These are phyloP conservation scores for Waltergamsia citrina DNA, from an alignment of 2,329 filamentous ascomycete species.

Conservation along the genomic window DNA sequence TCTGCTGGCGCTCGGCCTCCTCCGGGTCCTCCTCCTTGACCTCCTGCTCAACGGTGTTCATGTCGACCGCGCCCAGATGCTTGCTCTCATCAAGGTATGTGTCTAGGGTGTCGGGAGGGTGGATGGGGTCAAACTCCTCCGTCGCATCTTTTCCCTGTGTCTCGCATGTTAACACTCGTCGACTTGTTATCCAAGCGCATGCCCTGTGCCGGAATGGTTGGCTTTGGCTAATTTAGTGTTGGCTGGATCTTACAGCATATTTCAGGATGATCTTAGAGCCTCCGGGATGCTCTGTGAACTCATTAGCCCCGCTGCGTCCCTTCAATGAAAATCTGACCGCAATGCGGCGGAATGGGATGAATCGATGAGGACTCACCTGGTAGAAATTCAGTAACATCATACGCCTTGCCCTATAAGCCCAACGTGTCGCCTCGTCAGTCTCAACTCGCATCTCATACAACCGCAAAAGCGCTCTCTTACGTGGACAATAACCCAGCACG, in stretches of 20 bases:
- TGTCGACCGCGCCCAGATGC: slow-evolving; percentile 83
- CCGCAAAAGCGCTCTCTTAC: slow-evolving; percentile 25
- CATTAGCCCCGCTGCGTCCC: too few relatives aligned
- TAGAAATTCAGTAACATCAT: slow-evolving; percentile 86
- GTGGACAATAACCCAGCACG: slow-evolving; percentile 88
- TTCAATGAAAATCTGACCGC: too few relatives aligned
- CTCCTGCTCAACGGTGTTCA: slow-evolving; percentile 67
- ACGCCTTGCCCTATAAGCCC: slow-evolving; percentile 67
- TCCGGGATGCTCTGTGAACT: slow-evolving; percentile 65
- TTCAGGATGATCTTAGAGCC: slow-evolving; percentile 91
- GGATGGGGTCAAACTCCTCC: slow-evolving; percentile 82
- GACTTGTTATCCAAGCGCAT: too few relatives aligned
- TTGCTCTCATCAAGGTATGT: slow-evolving; percentile 78
- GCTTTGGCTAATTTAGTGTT: not conserved
- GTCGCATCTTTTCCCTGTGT: slow-evolving; percentile 77
- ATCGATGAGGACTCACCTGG: slow-evolving; percentile 49
- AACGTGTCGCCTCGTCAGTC: slow-evolving; percentile 4
- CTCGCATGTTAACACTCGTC: not conserved
- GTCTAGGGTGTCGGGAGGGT: slow-evolving; percentile 78
- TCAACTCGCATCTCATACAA: not conserved
- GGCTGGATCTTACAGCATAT: slow-evolving; percentile 53
- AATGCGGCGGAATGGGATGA: not conserved
- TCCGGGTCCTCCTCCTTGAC: slow-evolving; percentile 57
- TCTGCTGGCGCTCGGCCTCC: slow-evolving; percentile 58
- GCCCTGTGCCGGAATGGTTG: not conserved